Base-by-base conservation (phyloP, 306 rosid species). In the Quercus wislizeni region DNA sequence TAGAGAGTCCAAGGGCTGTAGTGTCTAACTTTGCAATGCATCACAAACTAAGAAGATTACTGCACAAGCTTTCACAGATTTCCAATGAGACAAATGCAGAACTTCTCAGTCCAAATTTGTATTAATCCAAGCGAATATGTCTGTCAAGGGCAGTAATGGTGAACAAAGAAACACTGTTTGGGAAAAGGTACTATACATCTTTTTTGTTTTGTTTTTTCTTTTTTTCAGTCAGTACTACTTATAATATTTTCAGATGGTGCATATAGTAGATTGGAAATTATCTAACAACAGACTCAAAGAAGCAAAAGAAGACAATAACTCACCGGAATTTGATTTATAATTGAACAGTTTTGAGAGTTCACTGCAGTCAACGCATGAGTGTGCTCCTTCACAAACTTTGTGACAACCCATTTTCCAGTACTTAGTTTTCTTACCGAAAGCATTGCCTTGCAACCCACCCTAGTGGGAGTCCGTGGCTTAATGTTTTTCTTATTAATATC, bases 391-490 rank as follows among this genome's bases (percentile, higher is more conserved):
- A 85, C 43, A 31, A 85, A 74, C 77, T 78, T 77, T 9, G 79
- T 69, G 23, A 85, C 82, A 41, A 81, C 56, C 85, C 88, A 85
- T 62, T 77, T 85, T 20, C 80, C 75, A 70, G 72, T 56, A 62
- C 69, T 74, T 3, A 85, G 71, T 68, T 65, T 74, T 76, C 81
- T 80, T 20, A 85, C 17, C 0, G 73, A 77, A 12, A 85, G 75
- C 82, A 73, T 81, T 68, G 85, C 88, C 80, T 71, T 81, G 81
- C 88, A 85, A 25, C 88, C 88, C 46, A 81, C 77, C 73, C 88
- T 80, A 13, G 82, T 77, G 25, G 67, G 71, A n/a, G 69, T 74
- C n/a, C 85, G 62, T 19, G 79, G 83, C 58, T 72, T 80, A 8
- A 33, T 23, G 54, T 38, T 81, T 69, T 80, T 75, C 83, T 85